phyloP scores from a whole-genome alignment of 2,329 filamentous ascomycete species.

The Sarocladium kiliense region DNA sequence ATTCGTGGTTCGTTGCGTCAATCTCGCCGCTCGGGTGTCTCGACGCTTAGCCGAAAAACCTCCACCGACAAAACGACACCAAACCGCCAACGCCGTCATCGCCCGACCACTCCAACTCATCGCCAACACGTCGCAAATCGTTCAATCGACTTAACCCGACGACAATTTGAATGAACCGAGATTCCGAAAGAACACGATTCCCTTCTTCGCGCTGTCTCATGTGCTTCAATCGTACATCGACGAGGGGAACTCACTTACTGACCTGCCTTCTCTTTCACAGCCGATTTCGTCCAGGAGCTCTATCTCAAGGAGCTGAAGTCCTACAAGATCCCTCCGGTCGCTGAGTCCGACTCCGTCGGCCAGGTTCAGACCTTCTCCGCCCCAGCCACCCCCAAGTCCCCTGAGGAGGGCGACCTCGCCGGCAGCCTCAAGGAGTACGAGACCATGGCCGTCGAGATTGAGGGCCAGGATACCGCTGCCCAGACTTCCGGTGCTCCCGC shows the following conservation, averaged over 20 bases:
- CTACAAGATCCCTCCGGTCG: conserved; percentile 83
- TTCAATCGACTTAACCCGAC: neutral
- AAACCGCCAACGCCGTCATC: neutral
- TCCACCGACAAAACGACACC: neutral
- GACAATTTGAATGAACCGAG: neutral
- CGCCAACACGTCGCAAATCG: neutral
- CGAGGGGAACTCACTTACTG: neutral
- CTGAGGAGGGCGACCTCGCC: conserved; percentile 91
- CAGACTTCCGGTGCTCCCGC: conserved; percentile 55
- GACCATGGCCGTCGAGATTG: conserved; percentile 86
- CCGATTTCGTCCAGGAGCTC: conserved; percentile 95
- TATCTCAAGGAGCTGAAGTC: conserved; percentile 94
- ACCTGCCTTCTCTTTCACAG: conserved; percentile 40
- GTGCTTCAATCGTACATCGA: neutral
- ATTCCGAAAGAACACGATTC: neutral
- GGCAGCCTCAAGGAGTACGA: conserved; percentile 93
- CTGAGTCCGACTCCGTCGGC: conserved; percentile 81
- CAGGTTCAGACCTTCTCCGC: conserved; percentile 83
- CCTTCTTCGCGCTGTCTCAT: neutral
- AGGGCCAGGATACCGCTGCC: conserved; percentile 68
- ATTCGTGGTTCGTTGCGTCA: neutral
- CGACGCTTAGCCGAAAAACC: conserved; percentile 6
- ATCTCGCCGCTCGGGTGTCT: conserved; percentile 1
- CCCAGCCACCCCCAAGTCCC: conserved; percentile 78
- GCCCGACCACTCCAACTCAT: conserved; percentile 7